phyloP scores from a whole-genome alignment of 2,329 filamentous ascomycete genomes.

The Achaetomium macrosporum region DNA sequence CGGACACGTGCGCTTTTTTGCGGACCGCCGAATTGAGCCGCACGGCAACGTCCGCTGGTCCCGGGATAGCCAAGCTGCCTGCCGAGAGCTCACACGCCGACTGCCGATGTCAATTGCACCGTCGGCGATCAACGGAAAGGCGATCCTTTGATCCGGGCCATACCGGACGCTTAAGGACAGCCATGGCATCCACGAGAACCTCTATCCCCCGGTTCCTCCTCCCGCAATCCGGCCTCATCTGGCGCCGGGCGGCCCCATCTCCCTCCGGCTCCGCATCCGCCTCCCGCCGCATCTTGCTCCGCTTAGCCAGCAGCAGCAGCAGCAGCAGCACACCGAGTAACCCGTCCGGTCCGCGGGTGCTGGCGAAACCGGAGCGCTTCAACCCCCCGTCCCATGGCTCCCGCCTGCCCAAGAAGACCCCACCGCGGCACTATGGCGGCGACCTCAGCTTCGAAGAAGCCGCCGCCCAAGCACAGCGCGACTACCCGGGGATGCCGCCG shows the following conservation, averaged over 20 bases:
- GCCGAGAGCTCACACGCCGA: neutral
- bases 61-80: neutral
- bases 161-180: neutral
- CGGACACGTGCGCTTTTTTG: conserved; percentile 15
- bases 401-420: conserved; percentile 51
- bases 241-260: conserved; percentile 36
- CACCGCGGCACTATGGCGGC: conserved; percentile 69
- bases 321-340: conserved; percentile 16
- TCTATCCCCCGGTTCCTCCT: conserved; percentile 64
- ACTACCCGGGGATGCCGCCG: conserved; percentile 88
- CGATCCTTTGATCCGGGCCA: too few relatives aligned
- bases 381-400: conserved; percentile 85
- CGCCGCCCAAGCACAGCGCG: conserved; percentile 58
- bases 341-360: conserved; percentile 50
- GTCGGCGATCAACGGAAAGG: too few relatives aligned
- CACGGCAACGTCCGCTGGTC: conserved; percentile 11
- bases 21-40: conserved; percentile 16
- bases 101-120: neutral
- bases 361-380: conserved; percentile 85
- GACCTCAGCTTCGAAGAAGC: conserved; percentile 60
- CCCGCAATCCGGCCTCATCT: conserved; percentile 53
- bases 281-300: conserved; percentile 10
- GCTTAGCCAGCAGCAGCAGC: conserved; percentile 11
- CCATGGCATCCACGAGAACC: conserved; percentile 35
- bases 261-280: conserved; percentile 27